Evolutionary conservation across 2,329 filamentous ascomycete genomes (phyloP), one percentile per base, ranked within the genome.

Genomic region (Fusarium sp.): DNA sequence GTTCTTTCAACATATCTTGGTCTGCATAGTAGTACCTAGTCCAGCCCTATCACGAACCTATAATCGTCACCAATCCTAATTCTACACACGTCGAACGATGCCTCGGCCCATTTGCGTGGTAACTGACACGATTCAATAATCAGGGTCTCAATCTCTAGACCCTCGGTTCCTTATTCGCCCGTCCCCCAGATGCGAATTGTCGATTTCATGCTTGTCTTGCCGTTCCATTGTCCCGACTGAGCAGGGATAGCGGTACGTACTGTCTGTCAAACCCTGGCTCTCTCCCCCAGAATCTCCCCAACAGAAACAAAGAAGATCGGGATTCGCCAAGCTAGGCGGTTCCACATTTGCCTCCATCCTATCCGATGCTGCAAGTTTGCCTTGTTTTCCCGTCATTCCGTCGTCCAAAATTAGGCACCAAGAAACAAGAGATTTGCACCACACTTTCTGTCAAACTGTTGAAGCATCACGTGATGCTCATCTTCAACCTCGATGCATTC

Each of bases 271-370:
- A 55, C 50, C 69, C 53, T 60, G 47, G 41, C 24, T 59, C 41
- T 30, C 43, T 73, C 68, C 72, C 68, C 71, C 35, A 37, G 35
- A 71, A 64, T 70, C 70, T 61, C 68, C 72, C 72, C 72, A 73
- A 74, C 68, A 74, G 71, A 74, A 71, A 72, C 68, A 24, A 26
- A 45, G 53, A 59, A 56, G 70, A 74, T 74, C 70, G 70, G 63
- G 53, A 50, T 50, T 59, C 61, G 68, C 71, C 70, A 74, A 73
- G 70, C 62, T 30, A 45, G 48, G 32, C 37, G 35, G 45, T 46
- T 53, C 65, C 56, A 62, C 44, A 48, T 35, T 59, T 51, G 41
- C 48, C 53, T 52, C 35, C 43, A 35, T n/a, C n/a, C 35, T 37
- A 37, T 37, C 35, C 35, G 35, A 30, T 39, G n/a, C 35, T 37